Evolutionary conservation across 1,139 yeast species (phyloP).

Genomic region (Candida sanyaensis): DNA sequence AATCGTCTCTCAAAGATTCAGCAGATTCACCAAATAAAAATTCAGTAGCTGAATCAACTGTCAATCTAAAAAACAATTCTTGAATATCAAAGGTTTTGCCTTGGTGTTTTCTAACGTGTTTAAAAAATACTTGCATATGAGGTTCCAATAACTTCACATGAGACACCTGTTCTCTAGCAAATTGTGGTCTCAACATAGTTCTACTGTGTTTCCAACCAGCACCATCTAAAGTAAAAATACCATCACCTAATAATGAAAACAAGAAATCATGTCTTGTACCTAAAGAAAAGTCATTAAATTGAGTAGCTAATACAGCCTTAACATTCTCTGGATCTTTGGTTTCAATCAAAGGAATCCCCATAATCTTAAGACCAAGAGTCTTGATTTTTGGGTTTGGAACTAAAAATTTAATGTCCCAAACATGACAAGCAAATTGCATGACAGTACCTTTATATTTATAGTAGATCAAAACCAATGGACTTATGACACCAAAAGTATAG

Average conservation of each 20-base stretch:
- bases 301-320: constrained; percentile 41
- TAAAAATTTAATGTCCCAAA: constrained; percentile 11
- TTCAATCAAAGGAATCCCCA: constrained; percentile 21
- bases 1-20: constrained; percentile 34
- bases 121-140: constrained; percentile 41
- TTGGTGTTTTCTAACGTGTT: constrained; percentile 24
- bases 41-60: constrained; percentile 61
- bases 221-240: constrained; percentile 59
- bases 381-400: neutral
- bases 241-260: constrained; percentile 52
- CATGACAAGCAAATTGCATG: constrained; percentile 19
- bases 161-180: constrained; percentile 52
- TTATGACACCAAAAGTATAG: constrained; percentile 24
- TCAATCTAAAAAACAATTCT: constrained; percentile 42
- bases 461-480: constrained; percentile 16
- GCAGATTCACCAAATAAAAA: constrained; percentile 59
- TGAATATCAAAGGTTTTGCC: constrained; percentile 36
- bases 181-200: constrained; percentile 56
- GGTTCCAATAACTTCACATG: constrained; percentile 47
- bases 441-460: constrained; percentile 24
- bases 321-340: constrained; percentile 35
- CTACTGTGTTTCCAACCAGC: constrained; percentile 60
- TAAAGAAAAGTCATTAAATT: constrained; percentile 51
- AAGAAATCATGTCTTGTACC: constrained; percentile 48
- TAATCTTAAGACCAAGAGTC: constrained; percentile 38